phyloP scores from a whole-genome alignment of 768 basidiomycete species.

The Amanita fuliginea region DNA sequence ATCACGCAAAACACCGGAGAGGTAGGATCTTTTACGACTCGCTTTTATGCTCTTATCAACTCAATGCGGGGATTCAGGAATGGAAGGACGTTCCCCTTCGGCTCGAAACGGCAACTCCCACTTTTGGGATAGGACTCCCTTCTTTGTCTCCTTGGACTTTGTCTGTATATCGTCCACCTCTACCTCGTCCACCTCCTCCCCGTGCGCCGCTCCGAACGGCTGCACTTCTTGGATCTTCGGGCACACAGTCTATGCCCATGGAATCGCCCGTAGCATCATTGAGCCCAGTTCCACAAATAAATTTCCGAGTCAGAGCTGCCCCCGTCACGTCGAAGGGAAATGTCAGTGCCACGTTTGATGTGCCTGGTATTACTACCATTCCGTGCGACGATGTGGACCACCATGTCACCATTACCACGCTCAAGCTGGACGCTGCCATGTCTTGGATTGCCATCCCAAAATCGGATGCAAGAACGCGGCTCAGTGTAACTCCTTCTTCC shows the following conservation, averaged over 20 bases:
- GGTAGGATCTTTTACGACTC: slow-evolving; percentile 11
- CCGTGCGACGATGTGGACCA: slow-evolving; percentile 19
- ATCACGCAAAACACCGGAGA: slow-evolving; percentile 30
- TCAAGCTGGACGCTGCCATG: slow-evolving; percentile 21
- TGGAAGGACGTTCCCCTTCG: slow-evolving; percentile 28
- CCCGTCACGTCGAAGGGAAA: slow-evolving; percentile 17
- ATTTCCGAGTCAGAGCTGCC: not conserved
- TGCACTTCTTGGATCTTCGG: too few species aligned
- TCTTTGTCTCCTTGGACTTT: slow-evolving; percentile 20
- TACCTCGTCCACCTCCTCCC: too few species aligned
- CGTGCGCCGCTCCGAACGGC: too few species aligned
- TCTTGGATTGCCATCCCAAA: slow-evolving; percentile 27
- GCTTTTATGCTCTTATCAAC: not conserved
- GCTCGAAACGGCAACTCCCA: slow-evolving; percentile 27
- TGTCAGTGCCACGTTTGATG: slow-evolving; percentile 20
- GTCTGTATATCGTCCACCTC: slow-evolving; percentile 1
- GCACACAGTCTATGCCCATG: too few species aligned
- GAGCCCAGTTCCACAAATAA: not conserved
- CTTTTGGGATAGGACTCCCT: slow-evolving; percentile 23
- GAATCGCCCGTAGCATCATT: too few species aligned
- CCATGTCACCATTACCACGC: slow-evolving; percentile 22
- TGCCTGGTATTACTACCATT: slow-evolving; percentile 22
- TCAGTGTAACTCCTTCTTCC: slow-evolving; percentile 18
- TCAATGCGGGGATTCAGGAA: slow-evolving; percentile 11
- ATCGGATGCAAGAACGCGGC: slow-evolving; percentile 19